Evolutionary conservation across 2,329 filamentous ascomycete species (phyloP).

Genomic region (Fusarium continuum): DNA sequence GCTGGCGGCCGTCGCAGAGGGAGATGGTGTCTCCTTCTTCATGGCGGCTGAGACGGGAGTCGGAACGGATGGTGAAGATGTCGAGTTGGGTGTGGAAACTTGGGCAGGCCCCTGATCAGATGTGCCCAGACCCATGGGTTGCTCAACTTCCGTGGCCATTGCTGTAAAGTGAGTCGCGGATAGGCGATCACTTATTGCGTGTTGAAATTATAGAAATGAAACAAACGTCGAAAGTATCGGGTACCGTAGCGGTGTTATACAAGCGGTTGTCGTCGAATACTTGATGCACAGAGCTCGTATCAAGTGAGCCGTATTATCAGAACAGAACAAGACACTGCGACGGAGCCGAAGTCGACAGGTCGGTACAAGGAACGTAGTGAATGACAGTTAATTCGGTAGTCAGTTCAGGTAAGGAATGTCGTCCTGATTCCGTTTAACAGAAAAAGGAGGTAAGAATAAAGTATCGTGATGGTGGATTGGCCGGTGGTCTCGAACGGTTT

Average conservation of each 20-base stretch:
- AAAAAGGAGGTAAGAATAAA: conserved; percentile 30
- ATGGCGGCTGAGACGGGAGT: conserved; percentile 50
- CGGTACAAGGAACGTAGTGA: conserved; percentile 36
- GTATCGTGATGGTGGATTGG: conserved; percentile 33
- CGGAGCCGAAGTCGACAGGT: conserved; percentile 21
- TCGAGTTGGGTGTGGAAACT: conserved; percentile 41
- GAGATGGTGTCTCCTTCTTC: conserved; percentile 61
- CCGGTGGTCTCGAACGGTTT: conserved; percentile 36
- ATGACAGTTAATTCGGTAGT: conserved; percentile 28
- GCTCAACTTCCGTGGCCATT: conserved; percentile 55
- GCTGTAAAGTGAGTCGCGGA: conserved; percentile 32
- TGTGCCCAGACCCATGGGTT: conserved; percentile 47
- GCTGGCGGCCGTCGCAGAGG: conserved; percentile 23
- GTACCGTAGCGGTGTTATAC: conserved; percentile 16
- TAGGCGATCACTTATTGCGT: conserved; percentile 30
- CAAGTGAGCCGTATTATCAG: conserved; percentile 23
- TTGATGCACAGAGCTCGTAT: conserved; percentile 26
- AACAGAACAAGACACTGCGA: conserved; percentile 17
- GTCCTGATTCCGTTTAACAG: conserved; percentile 42
- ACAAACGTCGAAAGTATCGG: conserved; percentile 25
- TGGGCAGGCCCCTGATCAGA: conserved; percentile 24
- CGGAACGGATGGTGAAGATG: conserved; percentile 29
- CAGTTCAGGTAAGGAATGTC: conserved; percentile 46
- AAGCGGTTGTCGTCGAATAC: conserved; percentile 30
- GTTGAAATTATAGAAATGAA: conserved; percentile 23